Conservation (phyloP, 23 red algal genomes). For the Gracilaria gracilis region DNA sequence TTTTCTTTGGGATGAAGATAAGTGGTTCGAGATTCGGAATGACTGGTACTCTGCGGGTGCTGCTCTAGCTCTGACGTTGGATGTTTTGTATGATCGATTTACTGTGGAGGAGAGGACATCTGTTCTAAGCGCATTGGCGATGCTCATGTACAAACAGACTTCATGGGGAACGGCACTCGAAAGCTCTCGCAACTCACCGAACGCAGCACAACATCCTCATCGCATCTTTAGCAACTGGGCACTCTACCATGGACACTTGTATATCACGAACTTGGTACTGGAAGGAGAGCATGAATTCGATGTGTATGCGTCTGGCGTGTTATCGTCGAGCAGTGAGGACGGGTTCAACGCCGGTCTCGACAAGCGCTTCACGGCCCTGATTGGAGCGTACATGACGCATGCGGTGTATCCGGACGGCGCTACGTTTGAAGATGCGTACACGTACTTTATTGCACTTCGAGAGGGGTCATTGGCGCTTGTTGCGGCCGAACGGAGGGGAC, state of each 20-base stretch:
- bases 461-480: constrained; percentile 55
- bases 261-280: constrained; percentile 45
- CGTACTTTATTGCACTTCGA: constrained; percentile 56
- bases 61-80: constrained; percentile 31
- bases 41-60: constrained; percentile 41
- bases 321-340: constrained; percentile 13
- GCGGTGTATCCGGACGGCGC: constrained; percentile 48
- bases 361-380: constrained; percentile 22
- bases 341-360: constrained; percentile 44
- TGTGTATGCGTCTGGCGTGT: constrained; percentile 37
- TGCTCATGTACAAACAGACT: constrained; percentile 40
- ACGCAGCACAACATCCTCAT: constrained; percentile 51
- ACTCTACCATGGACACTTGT: constrained; percentile 54
- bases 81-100: constrained; percentile 42
- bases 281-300: constrained; percentile 50
- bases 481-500: constrained; percentile 14
- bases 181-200: constrained; percentile 27
- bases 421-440: constrained; percentile 73
- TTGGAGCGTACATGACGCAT: constrained; percentile 51
- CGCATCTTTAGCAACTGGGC: constrained; percentile 74
- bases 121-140: constrained; percentile 29
- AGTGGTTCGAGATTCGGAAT: constrained; percentile 30
- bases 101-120: background rate
- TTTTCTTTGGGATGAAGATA: constrained; percentile 22
- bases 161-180: constrained; percentile 47